Base-by-base conservation (phyloP, 139 green algal genomes). In the Chara braunii region DNA sequence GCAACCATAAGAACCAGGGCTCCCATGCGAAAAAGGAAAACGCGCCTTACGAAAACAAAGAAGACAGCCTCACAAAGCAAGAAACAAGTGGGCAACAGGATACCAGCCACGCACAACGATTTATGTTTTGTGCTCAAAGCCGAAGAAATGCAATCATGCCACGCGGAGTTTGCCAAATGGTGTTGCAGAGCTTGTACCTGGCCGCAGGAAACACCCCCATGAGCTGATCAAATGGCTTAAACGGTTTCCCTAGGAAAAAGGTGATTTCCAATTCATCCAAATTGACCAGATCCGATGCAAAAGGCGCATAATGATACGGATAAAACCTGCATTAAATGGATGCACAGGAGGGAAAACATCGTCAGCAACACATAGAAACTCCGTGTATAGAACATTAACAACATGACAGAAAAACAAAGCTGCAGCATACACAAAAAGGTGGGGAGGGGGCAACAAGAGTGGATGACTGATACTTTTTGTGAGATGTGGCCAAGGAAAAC, bases 271-370 rank as follows among this genome's bases (percentile, higher is more conserved):
- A 52, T 36, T 80, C 58, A 53, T 78, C 44, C 9, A 62, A 55
- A 58, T 64, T 34, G 9, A 74, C 40, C 42, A 99, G 78, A 80
- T 99, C 94, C 3, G 85, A 92, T 4, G 94, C 92, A 79, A 99
- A 98, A n/a, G 94, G 94, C 6, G 94, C 94, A 74, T 99, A 99
- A 81, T 99, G 93, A 80, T 92, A 95, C 9, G 91, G 93, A 75
- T 95, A 99, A 79, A 87, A 99, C 64, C 64, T 72, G 43, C 12
- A 59, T 8, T 7, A 5, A 55, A 18, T n/a, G 24, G 55, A 28
- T 37, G n/a, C 18, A 48, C 40, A 48, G n/a, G n/a, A 59, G 50
- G n/a, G 14, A 59, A 14, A 42, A 33, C 50, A 14, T 18, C 50
- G 14, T 18, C 18, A 59, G n/a, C n/a, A n/a, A n/a, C n/a, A n/a